phyloP scores from a whole-genome alignment of 2,329 filamentous ascomycete species.

The Sordariomycetes sp. region DNA sequence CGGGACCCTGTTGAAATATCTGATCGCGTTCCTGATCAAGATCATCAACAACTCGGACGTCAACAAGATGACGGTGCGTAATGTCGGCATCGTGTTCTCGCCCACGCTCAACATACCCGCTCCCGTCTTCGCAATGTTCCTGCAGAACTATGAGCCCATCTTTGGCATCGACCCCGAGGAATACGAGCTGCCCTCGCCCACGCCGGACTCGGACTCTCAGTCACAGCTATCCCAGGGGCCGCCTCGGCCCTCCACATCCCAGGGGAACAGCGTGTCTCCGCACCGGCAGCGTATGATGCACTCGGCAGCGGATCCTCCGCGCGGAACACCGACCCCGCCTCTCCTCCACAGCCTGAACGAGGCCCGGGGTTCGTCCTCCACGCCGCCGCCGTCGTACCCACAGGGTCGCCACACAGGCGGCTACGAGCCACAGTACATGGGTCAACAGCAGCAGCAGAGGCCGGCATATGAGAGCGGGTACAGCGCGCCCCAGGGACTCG shows the following conservation, averaged over 20 bases:
- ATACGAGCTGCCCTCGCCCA: slow-evolving; percentile 39
- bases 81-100: slow-evolving; percentile 96
- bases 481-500: slow-evolving; percentile 7
- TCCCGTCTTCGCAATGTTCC: slow-evolving; percentile 83
- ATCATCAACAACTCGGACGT: slow-evolving; percentile 81
- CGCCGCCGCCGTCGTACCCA: slow-evolving; percentile 18
- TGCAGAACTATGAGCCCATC: slow-evolving; percentile 79
- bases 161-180: slow-evolving; percentile 62
- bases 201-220: slow-evolving; percentile 20
- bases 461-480: slow-evolving; percentile 30
- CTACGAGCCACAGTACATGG: slow-evolving; percentile 30
- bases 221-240: slow-evolving; percentile 20
- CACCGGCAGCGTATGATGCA: slow-evolving; percentile 35
- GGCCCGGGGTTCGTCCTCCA: slow-evolving; percentile 22
- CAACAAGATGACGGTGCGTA: slow-evolving; percentile 98
- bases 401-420: slow-evolving; percentile 11
- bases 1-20: slow-evolving; percentile 64
- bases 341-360: slow-evolving; percentile 17
- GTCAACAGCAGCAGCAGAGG: slow-evolving; percentile 19
- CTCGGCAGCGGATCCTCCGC: slow-evolving; percentile 18
- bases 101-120: slow-evolving; percentile 94
- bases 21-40: slow-evolving; percentile 79
- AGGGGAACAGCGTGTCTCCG: slow-evolving; percentile 33
- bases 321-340: slow-evolving; percentile 36
- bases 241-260: slow-evolving; percentile 35